Base-by-base conservation (phyloP, 176 grass and related monocot genomes). In the Triticum urartu region DNA sequence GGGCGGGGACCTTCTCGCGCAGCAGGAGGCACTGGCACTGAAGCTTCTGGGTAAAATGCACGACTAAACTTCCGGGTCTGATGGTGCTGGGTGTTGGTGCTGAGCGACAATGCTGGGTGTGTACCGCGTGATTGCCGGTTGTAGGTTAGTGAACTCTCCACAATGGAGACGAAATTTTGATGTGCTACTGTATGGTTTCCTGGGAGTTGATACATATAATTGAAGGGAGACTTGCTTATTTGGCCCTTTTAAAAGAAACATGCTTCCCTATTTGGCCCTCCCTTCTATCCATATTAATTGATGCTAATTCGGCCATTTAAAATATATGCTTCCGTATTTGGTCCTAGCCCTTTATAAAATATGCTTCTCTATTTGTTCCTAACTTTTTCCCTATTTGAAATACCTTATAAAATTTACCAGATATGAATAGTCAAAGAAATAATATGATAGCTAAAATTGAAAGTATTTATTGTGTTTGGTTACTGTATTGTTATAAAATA, bases 21-120 rank as follows among this genome's bases (percentile, higher is more conserved):
- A 88, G 75, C 96, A 98, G 84, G 96, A 98, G 86, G 93, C 90
- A 7, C 62, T 98, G 75, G 96, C 93, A 17, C 84, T 98, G 59
- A 92, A 92, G 77, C 89, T 98, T 62, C 76, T 98, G 85, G 90
- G 86, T 75, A 79, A 91, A 47, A 92, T 95, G 93, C 91, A 98
- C 69, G 82, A 79, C 32, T 97, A 88, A 83, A 78, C 24, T 67
- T 71, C 1, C 1, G 59, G 26, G 15, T 12, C 20, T 22, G 38
- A 71, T 83, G 81, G 20, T 8, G 6, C 24, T 80, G 21, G 3
- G 48, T 73, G 30, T 54, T 62, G 45, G 39, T 69, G 28, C 28
- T 69, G 42, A 66, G 30, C 21, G 0, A 61, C 52, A 60, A 32
- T 11, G 11, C 30, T n/a, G 54, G 38, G 26, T 64, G 14, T 32